Percentiles rank a stretch among this genome's conserved stretches.
Conservation (phyloP, 179 eudicot species). For the Beta corolliflora region DNA sequence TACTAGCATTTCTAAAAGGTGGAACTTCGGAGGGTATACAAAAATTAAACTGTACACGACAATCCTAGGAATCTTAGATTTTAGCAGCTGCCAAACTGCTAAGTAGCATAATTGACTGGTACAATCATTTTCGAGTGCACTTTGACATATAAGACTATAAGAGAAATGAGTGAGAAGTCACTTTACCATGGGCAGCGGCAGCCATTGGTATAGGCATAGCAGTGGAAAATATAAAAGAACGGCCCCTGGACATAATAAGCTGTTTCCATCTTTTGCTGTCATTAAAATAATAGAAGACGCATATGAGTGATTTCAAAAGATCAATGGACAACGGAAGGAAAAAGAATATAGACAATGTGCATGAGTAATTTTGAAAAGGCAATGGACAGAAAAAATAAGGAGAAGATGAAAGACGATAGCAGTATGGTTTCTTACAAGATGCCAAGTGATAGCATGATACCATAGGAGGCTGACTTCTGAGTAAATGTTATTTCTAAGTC, state of each 20-base stretch:
- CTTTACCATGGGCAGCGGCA: conserved; percentile 91
- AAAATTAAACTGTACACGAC: too few relatives aligned
- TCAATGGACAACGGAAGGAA: neutral
- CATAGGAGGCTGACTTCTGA: neutral
- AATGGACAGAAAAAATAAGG: neutral
- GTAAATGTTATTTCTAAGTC: neutral
- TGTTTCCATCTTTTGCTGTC: conserved; percentile 91
- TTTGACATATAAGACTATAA: neutral
- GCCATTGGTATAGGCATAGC: conserved; percentile 80
- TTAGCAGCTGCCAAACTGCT: neutral
- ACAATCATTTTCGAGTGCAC: neutral
- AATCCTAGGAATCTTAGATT: too few relatives aligned
- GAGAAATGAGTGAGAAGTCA: neutral
- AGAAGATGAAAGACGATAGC: too few relatives aligned
- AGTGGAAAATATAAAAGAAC: conserved; percentile 95
- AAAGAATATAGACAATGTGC: neutral
- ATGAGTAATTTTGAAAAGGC: conserved; percentile 3
- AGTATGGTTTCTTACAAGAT: neutral
- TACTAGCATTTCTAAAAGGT: too few relatives aligned
- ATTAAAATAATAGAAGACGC: conserved; percentile 11
- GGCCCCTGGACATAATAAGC: conserved; percentile 90
- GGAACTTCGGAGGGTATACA: too few relatives aligned
- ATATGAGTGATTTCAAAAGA: conserved; percentile 8
- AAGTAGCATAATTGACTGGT: neutral
- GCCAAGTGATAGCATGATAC: conserved; percentile 6